A percentile compares a stretch with the other conserved stretches of the same genome.
phyloP scores from a whole-genome alignment of 2,329 filamentous ascomycete species.

The Aspergillus phoenicis region DNA sequence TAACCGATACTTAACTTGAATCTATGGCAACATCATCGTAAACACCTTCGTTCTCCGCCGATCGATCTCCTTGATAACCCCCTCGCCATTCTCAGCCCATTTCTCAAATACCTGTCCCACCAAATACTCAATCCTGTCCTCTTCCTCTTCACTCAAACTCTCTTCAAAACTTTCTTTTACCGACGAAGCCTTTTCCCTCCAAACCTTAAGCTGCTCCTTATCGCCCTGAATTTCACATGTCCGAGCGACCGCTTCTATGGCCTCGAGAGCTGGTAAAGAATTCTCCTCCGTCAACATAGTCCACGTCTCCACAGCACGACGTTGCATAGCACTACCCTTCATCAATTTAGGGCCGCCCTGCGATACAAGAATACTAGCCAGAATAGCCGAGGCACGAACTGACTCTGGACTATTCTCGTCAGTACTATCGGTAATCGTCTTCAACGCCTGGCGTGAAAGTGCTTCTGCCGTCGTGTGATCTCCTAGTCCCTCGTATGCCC shows the following conservation, averaged over 20 bases:
- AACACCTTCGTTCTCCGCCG: not conserved
- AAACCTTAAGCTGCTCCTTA: not conserved
- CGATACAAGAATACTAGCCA: not conserved
- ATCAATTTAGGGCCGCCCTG: not conserved
- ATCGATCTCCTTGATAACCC: not conserved
- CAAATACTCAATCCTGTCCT: not conserved
- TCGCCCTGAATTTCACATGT: not conserved
- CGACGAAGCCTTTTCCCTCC: not conserved
- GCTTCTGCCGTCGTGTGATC: not conserved
- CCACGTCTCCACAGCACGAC: not conserved
- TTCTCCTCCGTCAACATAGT: not conserved
- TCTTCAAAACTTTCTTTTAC: not conserved
- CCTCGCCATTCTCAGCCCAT: not conserved
- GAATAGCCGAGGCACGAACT: not conserved
- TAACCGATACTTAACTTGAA: too few relatives aligned
- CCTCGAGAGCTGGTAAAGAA: not conserved
- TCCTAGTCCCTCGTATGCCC: not conserved
- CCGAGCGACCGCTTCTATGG: slow-evolving; percentile 1
- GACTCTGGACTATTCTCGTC: not conserved
- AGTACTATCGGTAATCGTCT: not conserved
- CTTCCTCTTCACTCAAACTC: not conserved
- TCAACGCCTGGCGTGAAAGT: slow-evolving; percentile 1
- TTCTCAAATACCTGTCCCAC: not conserved
- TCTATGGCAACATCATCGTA: not conserved
- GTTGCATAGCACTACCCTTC: not conserved